Base-by-base conservation (phyloP, 2,329 filamentous ascomycete species). In the Sporothrix luriei region DNA sequence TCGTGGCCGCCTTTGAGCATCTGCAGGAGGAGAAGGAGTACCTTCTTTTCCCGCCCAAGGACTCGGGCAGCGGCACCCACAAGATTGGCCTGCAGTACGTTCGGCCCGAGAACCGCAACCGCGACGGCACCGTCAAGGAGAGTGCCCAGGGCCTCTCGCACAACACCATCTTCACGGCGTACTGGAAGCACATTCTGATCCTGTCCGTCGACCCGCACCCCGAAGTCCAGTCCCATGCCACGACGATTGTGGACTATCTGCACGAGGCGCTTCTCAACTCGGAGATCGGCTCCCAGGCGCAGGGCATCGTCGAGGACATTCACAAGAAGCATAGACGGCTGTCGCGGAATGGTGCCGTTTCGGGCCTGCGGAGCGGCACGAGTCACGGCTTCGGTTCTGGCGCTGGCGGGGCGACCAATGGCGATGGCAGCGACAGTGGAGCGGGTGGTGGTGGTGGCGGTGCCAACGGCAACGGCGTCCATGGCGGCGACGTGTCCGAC, bases 141-240 rank as follows among this genome's bases (percentile, higher is more conserved):
- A 76, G 82, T 2, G 83, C 85, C 2, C 84, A 87, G 57, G 86
- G 87, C 0, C 79, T 92, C 13, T 93, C 94, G 14, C 89, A 92
- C 73, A 95, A 97, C 76, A 97, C 93, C 0, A 91, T 97, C 21
- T 97, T 96, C 78, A 91, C 94, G 40, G 91, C 94, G 0, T 91
- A 96, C 72, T 99, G 95, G 95, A 95, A 97, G 78, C 92, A 97
- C 76, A 85, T 96, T 55, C 83, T 97, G 71, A 92, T 97, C 72
- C 85, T 98, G 78, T 94, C 93, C 57, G 92, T 97, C 21, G 95
- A 99, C 77, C 94, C 95, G 52, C 94, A 97, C 76, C 93, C 94
- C 1, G 94, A 98, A 76, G 92, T 98, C 46, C 91, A 96, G 72
- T 87, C 90, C 73, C 91, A 95, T 77, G 94, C 93, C 11, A 89